Conservation (phyloP, 2,329 filamentous ascomycete genomes). For the Rugonectria rugulosa region DNA sequence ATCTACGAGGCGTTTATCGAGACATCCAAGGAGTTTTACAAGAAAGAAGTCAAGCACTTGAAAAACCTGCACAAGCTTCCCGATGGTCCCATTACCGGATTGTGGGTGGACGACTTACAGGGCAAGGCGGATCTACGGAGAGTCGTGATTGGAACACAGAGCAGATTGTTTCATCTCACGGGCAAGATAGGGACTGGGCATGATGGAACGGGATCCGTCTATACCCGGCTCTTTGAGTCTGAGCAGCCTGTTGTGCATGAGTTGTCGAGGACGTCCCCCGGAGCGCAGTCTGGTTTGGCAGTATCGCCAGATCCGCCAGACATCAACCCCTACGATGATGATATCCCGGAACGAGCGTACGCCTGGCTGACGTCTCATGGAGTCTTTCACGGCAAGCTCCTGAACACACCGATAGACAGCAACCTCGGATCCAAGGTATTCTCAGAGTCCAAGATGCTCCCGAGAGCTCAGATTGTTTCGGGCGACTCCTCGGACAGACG, state of each 20-base stretch:
- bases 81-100: slow-evolving; percentile 82
- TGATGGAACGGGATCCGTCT: slow-evolving; percentile 86
- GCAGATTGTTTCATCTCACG: slow-evolving; percentile 79
- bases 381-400: slow-evolving; percentile 84
- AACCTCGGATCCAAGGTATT: slow-evolving; percentile 78
- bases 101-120: slow-evolving; percentile 81
- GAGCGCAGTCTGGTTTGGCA: slow-evolving; percentile 69
- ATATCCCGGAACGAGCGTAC: slow-evolving; percentile 76
- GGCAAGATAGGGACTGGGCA: slow-evolving; percentile 78
- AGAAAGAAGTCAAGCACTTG: slow-evolving; percentile 91
- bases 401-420: slow-evolving; percentile 64
- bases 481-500: slow-evolving; percentile 71
- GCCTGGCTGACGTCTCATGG: slow-evolving; percentile 92
- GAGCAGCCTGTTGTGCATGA: slow-evolving; percentile 84
- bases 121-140: slow-evolving; percentile 76
- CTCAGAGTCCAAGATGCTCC: slow-evolving; percentile 78
- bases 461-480: slow-evolving; percentile 75
- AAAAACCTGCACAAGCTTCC: slow-evolving; percentile 83
- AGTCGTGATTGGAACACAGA: slow-evolving; percentile 81
- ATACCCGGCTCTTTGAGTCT: slow-evolving; percentile 85
- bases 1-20: slow-evolving; percentile 97
- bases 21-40: slow-evolving; percentile 92
- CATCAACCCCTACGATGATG: slow-evolving; percentile 61
- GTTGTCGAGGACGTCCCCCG: slow-evolving; percentile 63
- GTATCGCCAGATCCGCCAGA: slow-evolving; percentile 79